Conservation (phyloP, 768 basidiomycete species). For the Clitopilus hobsonii region DNA sequence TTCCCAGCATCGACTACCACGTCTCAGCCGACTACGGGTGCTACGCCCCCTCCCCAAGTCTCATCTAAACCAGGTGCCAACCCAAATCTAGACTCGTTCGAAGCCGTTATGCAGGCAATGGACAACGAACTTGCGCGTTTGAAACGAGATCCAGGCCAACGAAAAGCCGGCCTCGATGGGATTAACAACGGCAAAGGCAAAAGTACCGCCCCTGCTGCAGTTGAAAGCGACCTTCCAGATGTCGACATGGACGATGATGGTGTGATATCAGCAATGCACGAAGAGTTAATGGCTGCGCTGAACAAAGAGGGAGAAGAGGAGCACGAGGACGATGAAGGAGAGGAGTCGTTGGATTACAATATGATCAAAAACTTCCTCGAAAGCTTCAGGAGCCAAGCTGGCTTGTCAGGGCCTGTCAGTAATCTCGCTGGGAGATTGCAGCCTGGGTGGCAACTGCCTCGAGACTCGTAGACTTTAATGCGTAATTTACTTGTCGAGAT, state of each 20-base stretch:
- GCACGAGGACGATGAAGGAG: slow-evolving; percentile 49
- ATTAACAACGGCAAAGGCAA: slow-evolving; percentile 37
- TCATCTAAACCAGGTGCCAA: slow-evolving; percentile 45
- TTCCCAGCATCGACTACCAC: background rate
- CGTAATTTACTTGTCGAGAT: too few relatives aligned
- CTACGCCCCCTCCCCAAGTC: slow-evolving; percentile 19
- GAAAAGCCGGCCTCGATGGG: slow-evolving; percentile 7
- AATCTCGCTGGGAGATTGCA: slow-evolving; percentile 84
- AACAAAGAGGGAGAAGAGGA: slow-evolving; percentile 38
- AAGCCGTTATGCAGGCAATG: slow-evolving; percentile 95
- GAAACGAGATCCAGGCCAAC: slow-evolving; percentile 24
- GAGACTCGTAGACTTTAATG: slow-evolving; percentile 59
- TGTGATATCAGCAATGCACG: slow-evolving; percentile 83
- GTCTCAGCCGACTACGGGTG: slow-evolving; percentile 1
- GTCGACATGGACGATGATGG: slow-evolving; percentile 23
- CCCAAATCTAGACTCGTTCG: slow-evolving; percentile 84
- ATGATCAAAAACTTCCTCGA: slow-evolving; percentile 97
- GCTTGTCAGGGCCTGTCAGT: slow-evolving; percentile 86
- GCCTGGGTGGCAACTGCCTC: slow-evolving; percentile 68
- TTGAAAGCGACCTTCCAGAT: too few relatives aligned
- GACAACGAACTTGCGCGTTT: slow-evolving; percentile 70
- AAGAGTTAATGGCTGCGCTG: slow-evolving; percentile 69
- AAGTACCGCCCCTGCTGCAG: background rate
- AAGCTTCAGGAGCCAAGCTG: slow-evolving; percentile 90
- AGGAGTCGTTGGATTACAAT: slow-evolving; percentile 68